These are phyloP conservation scores for Dichotomopilus funicola DNA, from an alignment of 2,329 filamentous ascomycete genomes.

Conservation along the genomic window DNA sequence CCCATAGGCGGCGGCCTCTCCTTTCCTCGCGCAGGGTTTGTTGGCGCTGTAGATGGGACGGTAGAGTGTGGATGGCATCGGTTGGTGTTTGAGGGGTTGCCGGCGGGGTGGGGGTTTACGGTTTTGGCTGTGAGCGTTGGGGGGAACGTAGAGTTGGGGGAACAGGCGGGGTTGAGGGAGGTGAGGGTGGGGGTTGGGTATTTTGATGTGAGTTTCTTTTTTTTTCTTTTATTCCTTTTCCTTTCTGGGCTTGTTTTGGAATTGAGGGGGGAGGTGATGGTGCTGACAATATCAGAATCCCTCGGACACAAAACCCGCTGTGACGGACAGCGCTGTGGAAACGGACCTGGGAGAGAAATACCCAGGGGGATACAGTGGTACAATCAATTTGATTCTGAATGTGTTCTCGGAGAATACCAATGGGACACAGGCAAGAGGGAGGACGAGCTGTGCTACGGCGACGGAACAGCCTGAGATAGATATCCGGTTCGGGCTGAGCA, in stretches of 20 bases:
- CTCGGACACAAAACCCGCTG: background rate
- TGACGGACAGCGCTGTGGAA: background rate
- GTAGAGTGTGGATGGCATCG: background rate
- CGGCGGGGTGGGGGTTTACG: background rate
- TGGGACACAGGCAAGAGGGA: background rate
- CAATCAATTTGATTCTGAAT: background rate
- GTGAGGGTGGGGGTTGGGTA: conserved; percentile 4
- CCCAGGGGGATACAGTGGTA: background rate
- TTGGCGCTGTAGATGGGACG: background rate
- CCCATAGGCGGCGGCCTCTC: background rate
- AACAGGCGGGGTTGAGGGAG: background rate
- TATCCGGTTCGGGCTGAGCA: background rate
- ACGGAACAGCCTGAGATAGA: conserved; percentile 1
- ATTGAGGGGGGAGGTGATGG: background rate
- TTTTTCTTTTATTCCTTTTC: background rate
- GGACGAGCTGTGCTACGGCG: conserved; percentile 1
- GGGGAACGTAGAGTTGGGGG: background rate
- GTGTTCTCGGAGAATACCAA: background rate
- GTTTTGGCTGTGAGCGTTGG: background rate
- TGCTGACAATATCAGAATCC: background rate
- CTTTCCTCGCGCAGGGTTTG: conserved; percentile 1
- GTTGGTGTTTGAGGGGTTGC: background rate
- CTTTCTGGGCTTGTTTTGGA: background rate
- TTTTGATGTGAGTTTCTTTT: background rate
- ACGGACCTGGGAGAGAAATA: background rate